phyloP scores from a whole-genome alignment of 1,139 yeast species.

The Diutina sp. region DNA sequence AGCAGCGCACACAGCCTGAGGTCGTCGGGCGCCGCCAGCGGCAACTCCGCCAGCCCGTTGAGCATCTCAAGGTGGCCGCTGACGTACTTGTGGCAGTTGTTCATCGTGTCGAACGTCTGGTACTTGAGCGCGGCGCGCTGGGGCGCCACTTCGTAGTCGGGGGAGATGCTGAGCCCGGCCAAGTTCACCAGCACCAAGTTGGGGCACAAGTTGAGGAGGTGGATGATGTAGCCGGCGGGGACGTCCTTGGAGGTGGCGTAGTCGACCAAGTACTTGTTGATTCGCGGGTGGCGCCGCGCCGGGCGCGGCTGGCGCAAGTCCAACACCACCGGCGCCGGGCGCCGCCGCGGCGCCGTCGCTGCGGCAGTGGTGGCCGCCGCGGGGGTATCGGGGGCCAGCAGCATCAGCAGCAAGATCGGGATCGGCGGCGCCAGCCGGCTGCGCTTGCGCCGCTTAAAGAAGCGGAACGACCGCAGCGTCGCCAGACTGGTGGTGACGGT shows the following conservation, averaged over 20 bases:
- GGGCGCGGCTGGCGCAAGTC: background rate
- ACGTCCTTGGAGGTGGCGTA: slow-evolving; percentile 51
- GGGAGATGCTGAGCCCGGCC: slow-evolving; percentile 41
- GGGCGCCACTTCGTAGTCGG: slow-evolving; percentile 29
- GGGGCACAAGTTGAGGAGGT: slow-evolving; percentile 45
- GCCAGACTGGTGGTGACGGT: background rate
- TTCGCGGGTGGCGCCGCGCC: slow-evolving; percentile 36
- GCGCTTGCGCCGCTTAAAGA: background rate
- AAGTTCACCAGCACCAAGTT: slow-evolving; percentile 38
- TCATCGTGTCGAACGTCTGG: slow-evolving; percentile 17
- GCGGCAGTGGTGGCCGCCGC: background rate
- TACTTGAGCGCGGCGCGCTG: background rate
- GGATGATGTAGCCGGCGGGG: slow-evolving; percentile 57
- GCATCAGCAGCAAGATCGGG: background rate
- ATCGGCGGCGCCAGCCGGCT: slow-evolving; percentile 1
- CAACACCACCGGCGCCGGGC: background rate
- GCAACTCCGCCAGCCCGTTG: background rate
- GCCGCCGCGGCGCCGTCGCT: background rate
- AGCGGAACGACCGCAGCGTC: background rate
- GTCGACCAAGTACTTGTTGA: slow-evolving; percentile 42
- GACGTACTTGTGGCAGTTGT: slow-evolving; percentile 7
- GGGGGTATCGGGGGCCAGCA: background rate
- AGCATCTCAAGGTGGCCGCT: background rate
- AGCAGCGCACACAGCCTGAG: background rate
- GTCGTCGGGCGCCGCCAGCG: background rate